These are phyloP conservation scores for Paracorniculantispora psalliotae DNA, from an alignment of 2,329 filamentous ascomycete species.

Conservation along the genomic window DNA sequence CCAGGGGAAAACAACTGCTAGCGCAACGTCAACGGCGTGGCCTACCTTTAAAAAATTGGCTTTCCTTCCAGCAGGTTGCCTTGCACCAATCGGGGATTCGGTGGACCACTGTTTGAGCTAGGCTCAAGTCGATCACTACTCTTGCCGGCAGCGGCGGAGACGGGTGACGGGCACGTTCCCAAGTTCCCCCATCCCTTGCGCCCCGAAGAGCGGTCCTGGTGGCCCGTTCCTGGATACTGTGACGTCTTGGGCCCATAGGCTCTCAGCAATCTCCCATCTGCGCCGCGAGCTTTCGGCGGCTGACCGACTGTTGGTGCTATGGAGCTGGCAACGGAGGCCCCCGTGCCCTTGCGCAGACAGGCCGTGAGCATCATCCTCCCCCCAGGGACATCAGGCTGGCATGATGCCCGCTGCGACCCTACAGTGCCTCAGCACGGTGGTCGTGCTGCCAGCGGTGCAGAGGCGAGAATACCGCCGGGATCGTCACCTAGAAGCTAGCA, in stretches of 20 bases:
- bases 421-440: background rate
- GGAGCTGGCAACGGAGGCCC: background rate
- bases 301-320: conserved; percentile 1
- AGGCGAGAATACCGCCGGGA: background rate
- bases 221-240: background rate
- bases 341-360: background rate
- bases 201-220: background rate
- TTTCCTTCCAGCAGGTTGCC: background rate
- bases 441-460: background rate
- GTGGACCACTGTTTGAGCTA: background rate
- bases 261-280: background rate
- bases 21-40: background rate
- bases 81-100: background rate
- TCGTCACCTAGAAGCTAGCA: background rate
- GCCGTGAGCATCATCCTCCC: background rate
- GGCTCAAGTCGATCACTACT: background rate
- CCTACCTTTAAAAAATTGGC: background rate
- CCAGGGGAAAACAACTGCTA: background rate
- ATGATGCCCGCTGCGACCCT: background rate
- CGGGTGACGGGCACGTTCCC: background rate
- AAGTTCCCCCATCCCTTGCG: background rate
- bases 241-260: background rate
- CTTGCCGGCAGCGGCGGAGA: background rate
- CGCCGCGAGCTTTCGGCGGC: background rate
- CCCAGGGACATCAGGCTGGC: background rate